phyloP scores from a whole-genome alignment of 139 green algal species.

The Auxenochlorella pyrenoidosa region DNA sequence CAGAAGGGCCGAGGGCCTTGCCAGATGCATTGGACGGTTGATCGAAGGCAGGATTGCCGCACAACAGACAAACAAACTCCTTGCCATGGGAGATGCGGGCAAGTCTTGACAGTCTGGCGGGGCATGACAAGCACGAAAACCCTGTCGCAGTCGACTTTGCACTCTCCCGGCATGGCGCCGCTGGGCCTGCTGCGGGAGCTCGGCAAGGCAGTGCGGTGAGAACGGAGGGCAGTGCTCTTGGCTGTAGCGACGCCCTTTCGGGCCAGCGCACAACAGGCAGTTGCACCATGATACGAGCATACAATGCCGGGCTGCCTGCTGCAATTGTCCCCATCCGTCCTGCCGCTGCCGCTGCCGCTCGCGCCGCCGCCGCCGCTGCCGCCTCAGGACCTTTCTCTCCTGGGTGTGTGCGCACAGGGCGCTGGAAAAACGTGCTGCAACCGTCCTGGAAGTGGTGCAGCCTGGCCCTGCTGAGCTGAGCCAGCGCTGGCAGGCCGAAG shows the following conservation, averaged over 20 bases:
- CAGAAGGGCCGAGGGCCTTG: too few species aligned
- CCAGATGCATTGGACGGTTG: too few species aligned
- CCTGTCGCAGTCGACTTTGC: neutral
- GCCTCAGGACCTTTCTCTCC: neutral
- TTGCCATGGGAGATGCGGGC: too few species aligned
- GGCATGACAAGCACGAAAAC: neutral
- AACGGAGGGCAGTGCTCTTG: neutral
- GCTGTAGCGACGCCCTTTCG: too few species aligned
- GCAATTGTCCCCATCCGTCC: neutral
- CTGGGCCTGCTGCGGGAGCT: slow-evolving; percentile 8
- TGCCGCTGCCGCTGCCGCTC: neutral
- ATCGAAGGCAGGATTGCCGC: too few species aligned
- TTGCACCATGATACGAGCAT: neutral
- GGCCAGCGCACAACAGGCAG: neutral
- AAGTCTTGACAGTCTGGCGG: too few species aligned
- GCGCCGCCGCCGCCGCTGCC: neutral
- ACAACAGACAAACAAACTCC: too few species aligned
- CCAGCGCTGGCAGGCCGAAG: slow-evolving; percentile 15
- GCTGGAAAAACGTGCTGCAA: neutral
- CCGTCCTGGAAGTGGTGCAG: slow-evolving; percentile 28
- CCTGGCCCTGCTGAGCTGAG: slow-evolving; percentile 1
- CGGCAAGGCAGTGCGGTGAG: slow-evolving; percentile 22
- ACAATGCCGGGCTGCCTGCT: neutral
- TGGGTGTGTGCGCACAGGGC: neutral
- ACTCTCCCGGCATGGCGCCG: neutral